These are phyloP conservation scores for Lenzites betulinus DNA, from an alignment of 768 basidiomycete genomes.

Conservation along the genomic window DNA sequence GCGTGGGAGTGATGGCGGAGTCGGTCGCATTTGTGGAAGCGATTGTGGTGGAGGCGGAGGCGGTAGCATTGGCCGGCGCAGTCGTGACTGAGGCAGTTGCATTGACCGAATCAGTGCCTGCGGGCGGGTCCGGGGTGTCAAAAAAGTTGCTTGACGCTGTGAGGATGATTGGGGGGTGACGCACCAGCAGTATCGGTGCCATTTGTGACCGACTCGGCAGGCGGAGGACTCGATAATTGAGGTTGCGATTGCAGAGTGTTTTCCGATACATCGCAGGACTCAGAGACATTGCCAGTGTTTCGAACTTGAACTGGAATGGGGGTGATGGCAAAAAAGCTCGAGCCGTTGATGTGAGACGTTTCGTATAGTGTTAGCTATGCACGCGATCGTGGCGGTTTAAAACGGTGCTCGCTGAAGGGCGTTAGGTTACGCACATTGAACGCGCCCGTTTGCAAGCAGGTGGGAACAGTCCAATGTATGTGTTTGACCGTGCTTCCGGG, in stretches of 20 bases:
- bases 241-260: slow-evolving; percentile 34
- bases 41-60: background rate
- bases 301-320: slow-evolving; percentile 40
- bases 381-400: background rate
- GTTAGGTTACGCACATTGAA: slow-evolving; percentile 42
- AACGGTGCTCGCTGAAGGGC: background rate
- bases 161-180: background rate
- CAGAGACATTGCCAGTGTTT: slow-evolving; percentile 31
- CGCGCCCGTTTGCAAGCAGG: slow-evolving; percentile 40
- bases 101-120: no score
- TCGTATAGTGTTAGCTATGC: slow-evolving; percentile 51
- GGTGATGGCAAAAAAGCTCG: slow-evolving; percentile 42
- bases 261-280: slow-evolving; percentile 25
- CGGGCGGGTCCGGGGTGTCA: no score
- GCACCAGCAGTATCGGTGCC: background rate
- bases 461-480: slow-evolving; percentile 41
- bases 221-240: slow-evolving; percentile 38
- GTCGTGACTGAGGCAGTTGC: no score
- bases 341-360: slow-evolving; percentile 35
- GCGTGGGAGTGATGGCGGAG: background rate
- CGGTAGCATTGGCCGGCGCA: background rate
- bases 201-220: slow-evolving; percentile 1
- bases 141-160: no score
- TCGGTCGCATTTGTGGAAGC: background rate
- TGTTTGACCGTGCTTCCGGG: slow-evolving; percentile 43